A percentile compares a stretch with the other conserved stretches of the same genome.
These are phyloP conservation scores for Fomitopsis palustris DNA, from an alignment of 1,284 basidiomycete genomes.

Conservation along the genomic window DNA sequence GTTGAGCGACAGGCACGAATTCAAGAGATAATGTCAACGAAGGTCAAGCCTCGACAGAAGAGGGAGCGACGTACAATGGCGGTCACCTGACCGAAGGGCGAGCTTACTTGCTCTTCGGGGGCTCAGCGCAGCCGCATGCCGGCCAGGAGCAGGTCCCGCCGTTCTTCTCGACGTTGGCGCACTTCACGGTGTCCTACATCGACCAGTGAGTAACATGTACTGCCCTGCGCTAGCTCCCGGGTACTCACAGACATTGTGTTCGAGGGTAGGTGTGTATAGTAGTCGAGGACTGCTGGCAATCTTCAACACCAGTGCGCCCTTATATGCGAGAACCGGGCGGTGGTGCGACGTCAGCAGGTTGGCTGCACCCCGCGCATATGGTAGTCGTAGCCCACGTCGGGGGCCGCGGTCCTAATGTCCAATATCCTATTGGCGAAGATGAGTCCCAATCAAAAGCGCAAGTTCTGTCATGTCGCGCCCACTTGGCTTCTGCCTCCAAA, in stretches of 20 bases:
- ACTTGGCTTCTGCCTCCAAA: not conserved
- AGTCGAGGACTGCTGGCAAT: slow-evolving; percentile 2
- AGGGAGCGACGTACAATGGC: too few relatives aligned
- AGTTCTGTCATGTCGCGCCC: not conserved
- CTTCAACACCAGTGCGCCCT: not conserved
- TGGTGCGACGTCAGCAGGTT: not conserved
- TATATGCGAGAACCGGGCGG: not conserved
- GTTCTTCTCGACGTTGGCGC: slow-evolving; percentile 5
- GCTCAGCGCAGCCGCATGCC: slow-evolving; percentile 7
- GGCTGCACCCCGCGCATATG: not conserved
- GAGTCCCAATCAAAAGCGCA: not conserved
- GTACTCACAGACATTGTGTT: slow-evolving; percentile 5
- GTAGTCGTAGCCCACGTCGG: not conserved
- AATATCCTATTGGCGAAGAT: not conserved
- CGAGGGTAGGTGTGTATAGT: not conserved
- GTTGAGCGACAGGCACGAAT: too few relatives aligned
- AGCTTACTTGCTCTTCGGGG: slow-evolving; percentile 6
- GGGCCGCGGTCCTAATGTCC: not conserved
- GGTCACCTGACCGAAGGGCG: too few relatives aligned
- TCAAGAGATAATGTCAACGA: too few relatives aligned
- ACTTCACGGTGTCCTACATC: slow-evolving; percentile 5
- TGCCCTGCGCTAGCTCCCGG: not conserved
- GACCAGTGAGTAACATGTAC: not conserved
- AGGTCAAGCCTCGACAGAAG: too few relatives aligned
- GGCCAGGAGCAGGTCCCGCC: slow-evolving; percentile 7